These are phyloP conservation scores for Candida railenensis DNA, from an alignment of 805 yeast genomes.

Conservation along the genomic window DNA sequence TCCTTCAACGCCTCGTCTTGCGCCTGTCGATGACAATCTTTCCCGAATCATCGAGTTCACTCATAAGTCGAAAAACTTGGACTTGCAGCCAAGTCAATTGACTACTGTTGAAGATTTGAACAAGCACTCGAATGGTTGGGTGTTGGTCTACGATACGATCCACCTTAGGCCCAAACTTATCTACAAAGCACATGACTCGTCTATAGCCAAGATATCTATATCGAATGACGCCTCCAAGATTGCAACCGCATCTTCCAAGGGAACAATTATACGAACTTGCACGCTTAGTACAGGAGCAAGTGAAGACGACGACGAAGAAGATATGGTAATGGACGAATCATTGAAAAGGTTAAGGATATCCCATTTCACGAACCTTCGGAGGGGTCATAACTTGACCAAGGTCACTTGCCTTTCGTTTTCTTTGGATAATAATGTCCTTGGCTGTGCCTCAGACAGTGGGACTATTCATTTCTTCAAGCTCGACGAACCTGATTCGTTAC, in stretches of 20 bases:
- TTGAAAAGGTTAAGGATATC: constrained; percentile 14
- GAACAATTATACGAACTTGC: constrained; percentile 40
- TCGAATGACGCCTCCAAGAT: constrained; percentile 25
- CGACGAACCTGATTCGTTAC: neutral
- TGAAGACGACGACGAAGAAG: constrained; percentile 5
- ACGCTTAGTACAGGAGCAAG: constrained; percentile 13
- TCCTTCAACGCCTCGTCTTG: constrained; percentile 6
- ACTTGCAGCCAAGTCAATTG: constrained; percentile 11
- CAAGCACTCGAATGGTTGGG: constrained; percentile 31
- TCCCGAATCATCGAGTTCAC: constrained; percentile 25
- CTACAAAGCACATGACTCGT: constrained; percentile 40
- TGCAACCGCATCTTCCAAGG: constrained; percentile 43
- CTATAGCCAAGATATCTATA: constrained; percentile 30
- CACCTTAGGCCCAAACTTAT: constrained; percentile 28
- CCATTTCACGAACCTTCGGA: constrained; percentile 33
- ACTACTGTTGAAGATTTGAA: constrained; percentile 24
- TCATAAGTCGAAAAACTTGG: constrained; percentile 17
- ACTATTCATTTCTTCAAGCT: constrained; percentile 42
- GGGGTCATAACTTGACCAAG: constrained; percentile 39
- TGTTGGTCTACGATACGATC: constrained; percentile 40
- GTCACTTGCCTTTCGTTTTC: constrained; percentile 36
- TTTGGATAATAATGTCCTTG: constrained; percentile 30
- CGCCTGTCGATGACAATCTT: constrained; percentile 13
- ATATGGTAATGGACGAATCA: neutral
- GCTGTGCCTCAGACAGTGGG: constrained; percentile 39